Evolutionary conservation across 306 rosid species (phyloP).

Genomic region (Quercus mongolica): DNA sequence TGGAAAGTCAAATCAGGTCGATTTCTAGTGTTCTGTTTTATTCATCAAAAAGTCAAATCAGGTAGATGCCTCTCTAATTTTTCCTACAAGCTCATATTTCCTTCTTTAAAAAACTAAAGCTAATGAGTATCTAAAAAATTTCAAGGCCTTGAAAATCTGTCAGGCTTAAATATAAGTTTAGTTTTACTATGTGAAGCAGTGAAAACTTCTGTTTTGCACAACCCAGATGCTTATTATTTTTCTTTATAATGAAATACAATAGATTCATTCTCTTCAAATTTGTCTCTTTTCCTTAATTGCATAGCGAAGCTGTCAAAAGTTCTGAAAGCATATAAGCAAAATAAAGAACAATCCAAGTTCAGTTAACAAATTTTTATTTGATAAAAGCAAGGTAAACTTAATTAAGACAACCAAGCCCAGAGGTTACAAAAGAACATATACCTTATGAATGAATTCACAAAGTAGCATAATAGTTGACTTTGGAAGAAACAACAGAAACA

Average conservation of each 20-base stretch:
- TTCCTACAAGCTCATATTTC: not conserved
- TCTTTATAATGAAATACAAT: not conserved
- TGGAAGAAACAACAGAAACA: not conserved
- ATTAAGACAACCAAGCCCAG: not conserved
- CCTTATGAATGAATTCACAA: constrained; percentile 4
- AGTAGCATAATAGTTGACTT: not conserved
- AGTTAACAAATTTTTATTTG: not conserved
- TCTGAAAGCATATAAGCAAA: not conserved
- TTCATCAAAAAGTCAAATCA: not conserved
- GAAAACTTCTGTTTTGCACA: not conserved
- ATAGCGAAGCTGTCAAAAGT: constrained; percentile 4
- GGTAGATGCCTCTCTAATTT: not conserved
- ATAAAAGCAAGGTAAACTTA: not conserved
- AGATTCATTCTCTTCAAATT: not conserved
- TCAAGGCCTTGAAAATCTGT: not conserved
- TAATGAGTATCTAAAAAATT: not conserved
- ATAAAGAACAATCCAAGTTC: not conserved
- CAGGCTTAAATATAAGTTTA: not conserved
- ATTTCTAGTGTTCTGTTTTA: too few species aligned
- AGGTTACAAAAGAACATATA: not conserved
- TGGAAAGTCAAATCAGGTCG: not conserved
- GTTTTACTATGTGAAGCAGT: not conserved
- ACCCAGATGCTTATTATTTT: not conserved
- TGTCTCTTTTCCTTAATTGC: not conserved
- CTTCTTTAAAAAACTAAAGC: not conserved